phyloP scores from a whole-genome alignment of 2,329 filamentous ascomycete species.

The Epichloe gansuensis region DNA sequence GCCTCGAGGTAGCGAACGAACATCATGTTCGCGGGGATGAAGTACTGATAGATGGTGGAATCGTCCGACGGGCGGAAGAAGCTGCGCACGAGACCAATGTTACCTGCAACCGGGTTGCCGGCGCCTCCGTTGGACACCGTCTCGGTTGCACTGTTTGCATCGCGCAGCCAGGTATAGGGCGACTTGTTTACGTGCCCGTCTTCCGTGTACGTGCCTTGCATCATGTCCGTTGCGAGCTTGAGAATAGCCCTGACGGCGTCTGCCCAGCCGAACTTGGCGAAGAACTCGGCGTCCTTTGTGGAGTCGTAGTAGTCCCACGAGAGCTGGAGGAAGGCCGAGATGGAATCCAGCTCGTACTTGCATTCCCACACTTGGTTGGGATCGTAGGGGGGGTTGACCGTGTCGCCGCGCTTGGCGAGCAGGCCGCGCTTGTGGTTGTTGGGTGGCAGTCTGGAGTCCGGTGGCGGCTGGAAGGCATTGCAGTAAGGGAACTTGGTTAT shows the following conservation, averaged over 20 bases:
- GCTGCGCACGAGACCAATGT: conserved; percentile 74
- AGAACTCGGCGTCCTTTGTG: conserved; percentile 61
- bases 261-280: conserved; percentile 60
- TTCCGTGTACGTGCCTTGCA: conserved; percentile 57
- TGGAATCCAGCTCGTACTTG: conserved; percentile 88
- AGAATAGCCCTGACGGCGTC: conserved; percentile 59
- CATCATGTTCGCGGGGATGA: conserved; percentile 87
- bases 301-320: conserved; percentile 66
- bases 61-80: conserved; percentile 89
- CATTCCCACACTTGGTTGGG: conserved; percentile 72
- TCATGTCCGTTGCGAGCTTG: conserved; percentile 54
- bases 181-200: conserved; percentile 40
- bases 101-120: conserved; percentile 64
- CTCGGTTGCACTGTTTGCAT: conserved; percentile 63
- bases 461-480: conserved; percentile 86
- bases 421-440: conserved; percentile 10
- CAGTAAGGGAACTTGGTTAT: conserved; percentile 65
- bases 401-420: conserved; percentile 30
- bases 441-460: conserved; percentile 39
- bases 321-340: conserved; percentile 75
- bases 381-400: conserved; percentile 50
- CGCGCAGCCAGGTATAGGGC: conserved; percentile 66
- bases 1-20: conserved; percentile 49
- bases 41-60: conserved; percentile 70
- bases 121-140: conserved; percentile 65